phyloP scores from a whole-genome alignment of 1,284 basidiomycete species.

The Polyporus tsugae region DNA sequence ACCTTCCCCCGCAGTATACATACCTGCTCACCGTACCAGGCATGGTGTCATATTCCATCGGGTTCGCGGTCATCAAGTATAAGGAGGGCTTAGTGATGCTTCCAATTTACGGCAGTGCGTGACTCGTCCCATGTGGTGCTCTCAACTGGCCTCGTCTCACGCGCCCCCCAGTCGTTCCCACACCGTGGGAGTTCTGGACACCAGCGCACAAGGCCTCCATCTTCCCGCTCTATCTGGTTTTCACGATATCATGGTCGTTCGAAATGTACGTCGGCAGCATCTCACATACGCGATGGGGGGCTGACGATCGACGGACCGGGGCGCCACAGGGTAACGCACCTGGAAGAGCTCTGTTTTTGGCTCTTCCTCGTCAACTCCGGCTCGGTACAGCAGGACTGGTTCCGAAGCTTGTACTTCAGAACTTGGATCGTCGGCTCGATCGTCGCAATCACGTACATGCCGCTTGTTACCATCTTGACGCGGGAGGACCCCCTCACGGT shows the following conservation, averaged over 20 bases:
- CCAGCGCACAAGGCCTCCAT: slow-evolving; percentile 53
- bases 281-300: neutral
- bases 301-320: neutral
- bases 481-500: slow-evolving; percentile 66
- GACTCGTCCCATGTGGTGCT: too few species aligned
- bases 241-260: slow-evolving; percentile 71
- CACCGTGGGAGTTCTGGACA: slow-evolving; percentile 67
- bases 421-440: slow-evolving; percentile 71
- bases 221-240: slow-evolving; percentile 67
- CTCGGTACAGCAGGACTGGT: slow-evolving; percentile 74
- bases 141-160: neutral
- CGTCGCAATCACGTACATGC: slow-evolving; percentile 71
- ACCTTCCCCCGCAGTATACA: slow-evolving; percentile 60
- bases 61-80: slow-evolving; percentile 77
- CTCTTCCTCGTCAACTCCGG: slow-evolving; percentile 76
- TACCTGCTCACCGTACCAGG: slow-evolving; percentile 72
- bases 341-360: slow-evolving; percentile 88
- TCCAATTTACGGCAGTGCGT: slow-evolving; percentile 60
- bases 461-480: slow-evolving; percentile 69
- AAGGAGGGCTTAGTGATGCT: slow-evolving; percentile 62
- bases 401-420: slow-evolving; percentile 75
- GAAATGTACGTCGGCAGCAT: slow-evolving; percentile 65
- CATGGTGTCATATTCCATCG: slow-evolving; percentile 63
- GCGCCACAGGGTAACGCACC: slow-evolving; percentile 69
- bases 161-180: slow-evolving; percentile 62